phyloP scores from a whole-genome alignment of 805 yeast genomes.

The Suhomyces vadensis region DNA sequence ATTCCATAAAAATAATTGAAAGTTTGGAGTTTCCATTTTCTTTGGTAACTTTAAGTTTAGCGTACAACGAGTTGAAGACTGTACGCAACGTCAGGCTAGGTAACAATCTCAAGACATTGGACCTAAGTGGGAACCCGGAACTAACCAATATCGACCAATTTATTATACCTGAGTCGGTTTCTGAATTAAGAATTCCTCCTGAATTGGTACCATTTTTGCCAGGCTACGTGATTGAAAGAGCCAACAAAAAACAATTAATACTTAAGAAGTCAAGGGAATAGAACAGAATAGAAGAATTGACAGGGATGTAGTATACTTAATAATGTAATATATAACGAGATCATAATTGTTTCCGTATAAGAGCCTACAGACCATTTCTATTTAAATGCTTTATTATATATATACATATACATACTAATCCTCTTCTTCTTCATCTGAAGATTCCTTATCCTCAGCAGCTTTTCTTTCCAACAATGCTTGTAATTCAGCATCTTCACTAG shows the following conservation, averaged over 20 bases:
- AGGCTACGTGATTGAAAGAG: slow-evolving; percentile 38
- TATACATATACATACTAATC: slow-evolving; percentile 16
- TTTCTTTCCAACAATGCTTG: slow-evolving; percentile 93
- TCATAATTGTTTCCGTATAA: not conserved
- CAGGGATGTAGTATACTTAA: not conserved
- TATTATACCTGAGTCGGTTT: slow-evolving; percentile 37
- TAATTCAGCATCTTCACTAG: slow-evolving; percentile 96
- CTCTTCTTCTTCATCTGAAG: slow-evolving; percentile 74
- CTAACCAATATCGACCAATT: slow-evolving; percentile 39
- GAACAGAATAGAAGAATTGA: too few relatives aligned
- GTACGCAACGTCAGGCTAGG: slow-evolving; percentile 41
- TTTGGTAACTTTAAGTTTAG: slow-evolving; percentile 33
- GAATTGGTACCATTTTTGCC: slow-evolving; percentile 38
- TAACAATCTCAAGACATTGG: slow-evolving; percentile 31
- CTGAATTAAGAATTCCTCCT: slow-evolving; percentile 38
- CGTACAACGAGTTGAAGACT: slow-evolving; percentile 40
- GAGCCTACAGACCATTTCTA: not conserved
- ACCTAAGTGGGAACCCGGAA: slow-evolving; percentile 45
- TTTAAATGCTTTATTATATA: slow-evolving; percentile 1
- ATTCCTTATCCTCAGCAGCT: slow-evolving; percentile 84
- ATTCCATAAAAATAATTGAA: slow-evolving; percentile 40
- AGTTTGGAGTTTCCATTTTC: slow-evolving; percentile 39
- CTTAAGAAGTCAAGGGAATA: slow-evolving; percentile 26
- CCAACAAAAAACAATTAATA: slow-evolving; percentile 34
- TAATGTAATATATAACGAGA: not conserved